Percentiles rank a stretch among this genome's conserved stretches.
Evolutionary conservation across 2,329 filamentous ascomycete species (phyloP).

Genomic region (Helicocarpus griseus): DNA sequence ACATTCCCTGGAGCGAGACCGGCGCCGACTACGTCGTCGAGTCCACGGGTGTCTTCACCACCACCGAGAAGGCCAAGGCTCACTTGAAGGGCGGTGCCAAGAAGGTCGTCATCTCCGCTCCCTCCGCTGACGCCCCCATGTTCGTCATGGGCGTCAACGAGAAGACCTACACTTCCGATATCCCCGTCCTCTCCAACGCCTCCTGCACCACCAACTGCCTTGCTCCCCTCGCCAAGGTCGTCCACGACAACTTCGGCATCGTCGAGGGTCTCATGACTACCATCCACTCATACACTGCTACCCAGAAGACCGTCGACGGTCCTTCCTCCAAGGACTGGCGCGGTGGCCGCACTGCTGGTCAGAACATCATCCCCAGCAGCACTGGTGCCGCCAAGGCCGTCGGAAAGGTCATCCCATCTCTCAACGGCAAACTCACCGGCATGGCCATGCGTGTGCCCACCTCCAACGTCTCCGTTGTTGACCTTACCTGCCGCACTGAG

Average conservation of each 20-base stretch:
- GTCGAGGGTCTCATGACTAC: conserved; percentile 99
- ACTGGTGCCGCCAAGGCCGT: conserved; percentile 99
- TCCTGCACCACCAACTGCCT: conserved; percentile 99
- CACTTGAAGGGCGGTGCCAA: conserved; percentile 96
- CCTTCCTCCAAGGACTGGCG: conserved; percentile 98
- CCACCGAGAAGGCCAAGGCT: conserved; percentile 85
- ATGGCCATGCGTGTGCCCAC: conserved; percentile 99
- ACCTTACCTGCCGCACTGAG: conserved; percentile 88
- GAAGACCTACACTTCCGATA: conserved; percentile 79
- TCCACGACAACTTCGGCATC: conserved; percentile 97
- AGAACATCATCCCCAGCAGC: conserved; percentile 99
- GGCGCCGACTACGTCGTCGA: conserved; percentile 92
- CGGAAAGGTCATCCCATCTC: conserved; percentile 95
- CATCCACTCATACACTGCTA: conserved; percentile 98
- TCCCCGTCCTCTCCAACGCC: conserved; percentile 95
- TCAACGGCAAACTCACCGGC: conserved; percentile 99
- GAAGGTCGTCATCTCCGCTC: conserved; percentile 71
- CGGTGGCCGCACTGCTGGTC: conserved; percentile 94
- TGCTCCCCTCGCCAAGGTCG: conserved; percentile 97
- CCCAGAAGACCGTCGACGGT: conserved; percentile 98
- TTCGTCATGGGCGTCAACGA: conserved; percentile 99
- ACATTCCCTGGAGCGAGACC: conserved; percentile 82
- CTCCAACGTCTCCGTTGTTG: conserved; percentile 97
- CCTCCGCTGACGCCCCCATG: conserved; percentile 78
- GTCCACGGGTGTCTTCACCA: conserved; percentile 99